phyloP scores from a whole-genome alignment of 2,329 filamentous ascomycete species.

The Aaosphaeria arxii region DNA sequence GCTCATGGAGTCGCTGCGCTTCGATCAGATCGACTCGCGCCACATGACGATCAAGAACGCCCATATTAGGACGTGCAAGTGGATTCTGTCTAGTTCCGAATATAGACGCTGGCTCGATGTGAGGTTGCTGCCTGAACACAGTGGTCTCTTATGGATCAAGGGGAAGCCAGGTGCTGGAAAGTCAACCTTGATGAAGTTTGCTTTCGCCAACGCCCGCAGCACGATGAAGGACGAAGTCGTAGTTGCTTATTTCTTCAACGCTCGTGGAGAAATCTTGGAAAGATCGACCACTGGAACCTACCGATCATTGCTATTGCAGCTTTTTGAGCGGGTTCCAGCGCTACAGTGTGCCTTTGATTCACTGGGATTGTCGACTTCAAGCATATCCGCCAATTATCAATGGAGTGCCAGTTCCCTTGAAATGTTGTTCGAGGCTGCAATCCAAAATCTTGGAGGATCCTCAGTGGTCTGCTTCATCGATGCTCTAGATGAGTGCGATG shows the following conservation, averaged over 20 bases:
- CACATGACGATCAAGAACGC: conserved; percentile 37
- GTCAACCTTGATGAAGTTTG: conserved; percentile 43
- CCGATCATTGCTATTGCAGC: conserved; percentile 21
- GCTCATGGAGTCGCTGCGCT: conserved; percentile 35
- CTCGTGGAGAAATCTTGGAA: conserved; percentile 17
- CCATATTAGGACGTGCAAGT: conserved; percentile 40
- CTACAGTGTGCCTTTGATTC: conserved; percentile 8
- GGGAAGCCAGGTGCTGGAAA: conserved; percentile 41
- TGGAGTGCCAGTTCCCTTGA: conserved; percentile 13
- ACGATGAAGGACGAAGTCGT: conserved; percentile 6
- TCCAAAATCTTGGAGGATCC: conserved; percentile 8
- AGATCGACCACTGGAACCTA: conserved; percentile 20
- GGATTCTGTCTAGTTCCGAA: conserved; percentile 35
- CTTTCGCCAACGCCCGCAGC: conserved; percentile 5
- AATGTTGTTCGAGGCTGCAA: conserved; percentile 14
- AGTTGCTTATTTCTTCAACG: conserved; percentile 26
- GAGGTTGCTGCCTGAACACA: conserved; percentile 20
- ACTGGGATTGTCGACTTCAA: conserved; percentile 4
- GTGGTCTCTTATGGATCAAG: conserved; percentile 48
- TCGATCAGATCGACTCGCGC: conserved; percentile 40
- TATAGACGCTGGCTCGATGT: conserved; percentile 41
- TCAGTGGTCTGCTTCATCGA: conserved; percentile 34
- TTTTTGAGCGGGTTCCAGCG: conserved; percentile 12
- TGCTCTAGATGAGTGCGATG: conserved; percentile 51
- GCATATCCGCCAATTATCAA: conserved; percentile 1